Percentiles rank a stretch among this genome's conserved stretches.
Conservation (phyloP, 495 filamentous ascomycete species). For the Haplographium delicatum region DNA sequence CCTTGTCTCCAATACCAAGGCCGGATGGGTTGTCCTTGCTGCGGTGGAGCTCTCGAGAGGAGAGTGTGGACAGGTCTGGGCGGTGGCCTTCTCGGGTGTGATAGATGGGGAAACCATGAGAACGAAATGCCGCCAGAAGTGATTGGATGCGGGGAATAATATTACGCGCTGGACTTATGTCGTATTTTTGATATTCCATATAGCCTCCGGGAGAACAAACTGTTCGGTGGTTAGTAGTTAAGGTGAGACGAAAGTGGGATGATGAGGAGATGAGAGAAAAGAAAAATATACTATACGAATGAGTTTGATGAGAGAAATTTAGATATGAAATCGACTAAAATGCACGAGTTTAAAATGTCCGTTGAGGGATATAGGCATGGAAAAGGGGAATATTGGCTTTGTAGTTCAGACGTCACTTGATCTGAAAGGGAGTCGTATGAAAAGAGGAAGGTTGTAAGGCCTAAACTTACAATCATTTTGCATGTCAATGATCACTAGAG, state of each 20-base stretch:
- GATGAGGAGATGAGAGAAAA: neutral
- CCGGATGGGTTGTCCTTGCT: constrained; percentile 46
- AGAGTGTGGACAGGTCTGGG: constrained; percentile 54
- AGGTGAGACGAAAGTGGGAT: constrained; percentile 5
- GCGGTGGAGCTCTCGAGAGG: constrained; percentile 48
- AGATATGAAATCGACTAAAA: no score
- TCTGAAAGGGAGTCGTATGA: neutral
- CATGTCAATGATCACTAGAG: constrained; percentile 68
- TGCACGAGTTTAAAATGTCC: no score
- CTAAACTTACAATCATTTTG: constrained; percentile 57
- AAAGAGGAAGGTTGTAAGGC: neutral
- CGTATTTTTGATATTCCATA: constrained; percentile 54
- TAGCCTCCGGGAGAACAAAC: constrained; percentile 57
- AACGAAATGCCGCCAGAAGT: constrained; percentile 53
- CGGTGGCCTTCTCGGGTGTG: constrained; percentile 67
- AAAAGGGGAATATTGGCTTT: no score
- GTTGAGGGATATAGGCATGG: no score
- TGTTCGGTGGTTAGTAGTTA: constrained; percentile 23
- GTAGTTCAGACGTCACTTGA: no score
- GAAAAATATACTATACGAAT: no score
- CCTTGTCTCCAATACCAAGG: constrained; percentile 54
- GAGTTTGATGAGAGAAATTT: neutral
- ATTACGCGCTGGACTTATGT: constrained; percentile 44
- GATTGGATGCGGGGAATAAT: constrained; percentile 50
- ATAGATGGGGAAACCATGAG: constrained; percentile 55